Evolutionary conservation across 108 stramenopile species (phyloP).

Genomic region (Phaeodactylum tricornutum): DNA sequence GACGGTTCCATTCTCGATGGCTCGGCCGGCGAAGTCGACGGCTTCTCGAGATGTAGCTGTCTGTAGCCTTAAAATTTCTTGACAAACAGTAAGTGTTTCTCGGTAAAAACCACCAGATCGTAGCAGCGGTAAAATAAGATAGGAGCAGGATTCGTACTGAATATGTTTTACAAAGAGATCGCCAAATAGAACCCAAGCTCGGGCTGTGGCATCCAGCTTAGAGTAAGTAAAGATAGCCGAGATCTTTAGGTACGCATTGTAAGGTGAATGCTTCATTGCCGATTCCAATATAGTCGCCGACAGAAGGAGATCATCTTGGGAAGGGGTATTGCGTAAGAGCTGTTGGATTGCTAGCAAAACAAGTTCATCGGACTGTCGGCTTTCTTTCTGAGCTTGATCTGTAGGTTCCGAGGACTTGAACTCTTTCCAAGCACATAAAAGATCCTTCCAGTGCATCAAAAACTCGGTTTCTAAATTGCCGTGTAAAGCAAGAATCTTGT

Average conservation of each 20-base stretch:
- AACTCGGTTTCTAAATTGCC: conserved; percentile 12
- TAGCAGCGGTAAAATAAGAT: conserved; percentile 47
- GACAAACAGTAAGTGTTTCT: conserved; percentile 39
- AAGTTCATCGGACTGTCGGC: conserved; percentile 68
- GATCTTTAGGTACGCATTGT: conserved; percentile 70
- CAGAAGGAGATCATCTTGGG: conserved; percentile 9
- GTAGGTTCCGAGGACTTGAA: conserved; percentile 9
- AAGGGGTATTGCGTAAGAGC: conserved; percentile 9
- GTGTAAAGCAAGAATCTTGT: conserved; percentile 25
- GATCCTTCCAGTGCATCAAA: conserved; percentile 26
- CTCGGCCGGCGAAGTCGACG: conserved; percentile 40
- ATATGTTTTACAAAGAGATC: conserved; percentile 62
- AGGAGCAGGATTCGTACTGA: conserved; percentile 69
- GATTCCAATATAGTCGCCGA: conserved; percentile 49
- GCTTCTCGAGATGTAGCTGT: conserved; percentile 43
- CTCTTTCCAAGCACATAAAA: conserved; percentile 27
- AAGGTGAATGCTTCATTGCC: conserved; percentile 61
- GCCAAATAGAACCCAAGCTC: conserved; percentile 41
- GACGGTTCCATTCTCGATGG: conserved; percentile 47
- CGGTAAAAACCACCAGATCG: conserved; percentile 58
- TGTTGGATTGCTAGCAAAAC: conserved; percentile 44
- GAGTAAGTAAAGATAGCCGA: conserved; percentile 44
- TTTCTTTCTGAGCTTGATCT: conserved; percentile 44
- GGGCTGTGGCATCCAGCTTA: conserved; percentile 24
- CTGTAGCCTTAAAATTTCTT: conserved; percentile 48